Evolutionary conservation across 495 filamentous ascomycete genomes (phyloP).

Genomic region (Penicillium verhagenii): DNA sequence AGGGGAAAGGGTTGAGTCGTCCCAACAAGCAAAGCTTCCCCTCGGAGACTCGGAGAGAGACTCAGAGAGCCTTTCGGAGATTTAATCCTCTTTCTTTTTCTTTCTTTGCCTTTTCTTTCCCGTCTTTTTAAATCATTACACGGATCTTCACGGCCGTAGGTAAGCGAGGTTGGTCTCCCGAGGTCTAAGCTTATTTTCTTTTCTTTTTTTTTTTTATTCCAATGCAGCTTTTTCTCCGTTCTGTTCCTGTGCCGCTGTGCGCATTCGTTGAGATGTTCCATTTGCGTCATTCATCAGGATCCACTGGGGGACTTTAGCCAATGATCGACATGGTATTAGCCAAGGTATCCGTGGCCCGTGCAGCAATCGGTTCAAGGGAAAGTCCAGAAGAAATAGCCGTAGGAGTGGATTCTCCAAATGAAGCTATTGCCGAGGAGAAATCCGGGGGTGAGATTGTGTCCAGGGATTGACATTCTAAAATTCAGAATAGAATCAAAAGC

Average conservation of each 20-base stretch:
- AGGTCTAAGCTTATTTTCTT: background rate
- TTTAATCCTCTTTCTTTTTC: no score
- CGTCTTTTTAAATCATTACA: no score
- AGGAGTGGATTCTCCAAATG: background rate
- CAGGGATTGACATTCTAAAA: no score
- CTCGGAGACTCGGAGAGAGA: constrained; percentile 7
- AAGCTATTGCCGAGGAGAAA: background rate
- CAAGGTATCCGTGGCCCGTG: constrained; percentile 3
- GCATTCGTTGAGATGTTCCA: constrained; percentile 3
- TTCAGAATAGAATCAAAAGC: no score
- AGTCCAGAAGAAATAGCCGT: constrained; percentile 1
- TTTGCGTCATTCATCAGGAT: constrained; percentile 3
- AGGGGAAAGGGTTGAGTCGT: constrained; percentile 2
- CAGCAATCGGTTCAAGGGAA: constrained; percentile 4
- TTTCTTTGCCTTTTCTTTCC: no score
- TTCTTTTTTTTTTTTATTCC: no score
- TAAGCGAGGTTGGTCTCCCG: constrained; percentile 13
- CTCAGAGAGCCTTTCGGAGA: no score
- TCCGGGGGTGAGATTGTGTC: background rate
- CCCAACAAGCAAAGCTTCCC: constrained; percentile 4
- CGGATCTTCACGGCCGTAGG: constrained; percentile 1
- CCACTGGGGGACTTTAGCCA: background rate
- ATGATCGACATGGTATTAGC: constrained; percentile 9
- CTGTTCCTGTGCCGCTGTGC: background rate
- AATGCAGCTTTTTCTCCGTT: constrained; percentile 2